Evolutionary conservation across 805 yeast species (phyloP), one percentile per base, ranked within the genome.

Genomic region (Cyberlindnera samutprakarnensis): DNA sequence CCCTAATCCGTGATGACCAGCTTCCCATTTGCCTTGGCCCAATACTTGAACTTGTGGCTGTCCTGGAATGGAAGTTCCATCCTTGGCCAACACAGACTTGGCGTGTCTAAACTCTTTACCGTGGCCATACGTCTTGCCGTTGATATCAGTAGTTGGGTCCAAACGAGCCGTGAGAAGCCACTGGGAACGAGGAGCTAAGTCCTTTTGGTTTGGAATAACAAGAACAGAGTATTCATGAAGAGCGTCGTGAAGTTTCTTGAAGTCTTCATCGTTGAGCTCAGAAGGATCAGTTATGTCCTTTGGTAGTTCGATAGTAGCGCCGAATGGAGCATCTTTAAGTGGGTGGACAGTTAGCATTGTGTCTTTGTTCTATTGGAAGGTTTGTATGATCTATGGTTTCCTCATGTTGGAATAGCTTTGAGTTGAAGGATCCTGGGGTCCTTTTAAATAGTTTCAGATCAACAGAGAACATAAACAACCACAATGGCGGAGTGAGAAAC

Each of bases 31-130:
- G 11, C 94, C 94, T 50, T 86, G 88, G 25, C 95, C 95, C 33
- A 86, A 72, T 51, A 85, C 82, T 61, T 85, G 94, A 14, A 86
- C 95, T 55, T 86, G 95, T 3, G 95, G 95, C 53, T 83, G 87
- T 31, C 65, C 56, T 27, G 90, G 88, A 28, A 85, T 83, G 7
- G 87, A 70, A 36, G 71, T 70, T 27, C 94, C 94, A 51, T 86
- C 95, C 50, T 79, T 81, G 41, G 75, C 75, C 41, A 86, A 68
- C 16, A 86, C 84, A 2, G 88, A 71, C 38, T 72, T 64, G 32
- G 64, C 59, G 40, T 78, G 77, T 41, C 79, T 72, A 54, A 76
- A 74, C 38, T 82, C 80, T 53, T 83, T 80, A 36, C 90, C 88
- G 48, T 86, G 95, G 20, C 95, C 95, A 47, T 86, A 86, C 16